These are phyloP conservation scores for Pyrenophora seminiperda DNA, from an alignment of 2,329 filamentous ascomycete species.

Conservation along the genomic window DNA sequence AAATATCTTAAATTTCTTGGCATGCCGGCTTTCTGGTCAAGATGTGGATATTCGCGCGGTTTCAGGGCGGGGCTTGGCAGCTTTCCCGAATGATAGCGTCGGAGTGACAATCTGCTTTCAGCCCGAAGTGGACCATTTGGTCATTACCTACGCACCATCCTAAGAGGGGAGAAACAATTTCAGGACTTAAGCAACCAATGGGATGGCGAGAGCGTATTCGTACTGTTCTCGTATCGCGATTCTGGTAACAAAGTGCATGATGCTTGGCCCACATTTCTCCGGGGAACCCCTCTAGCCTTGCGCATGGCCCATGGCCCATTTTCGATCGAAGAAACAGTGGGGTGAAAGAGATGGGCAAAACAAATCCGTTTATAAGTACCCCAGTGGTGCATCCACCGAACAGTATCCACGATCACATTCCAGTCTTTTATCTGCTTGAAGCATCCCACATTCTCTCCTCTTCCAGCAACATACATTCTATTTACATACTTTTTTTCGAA, in stretches of 20 bases:
- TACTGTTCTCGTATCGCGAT: background rate
- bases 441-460: constrained; percentile 26
- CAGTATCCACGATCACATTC: constrained; percentile 23
- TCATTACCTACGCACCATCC: background rate
- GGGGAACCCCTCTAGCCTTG: background rate
- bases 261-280: background rate
- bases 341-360: background rate
- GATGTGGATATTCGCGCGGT: constrained; percentile 11
- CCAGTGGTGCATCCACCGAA: constrained; percentile 3
- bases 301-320: constrained; percentile 6
- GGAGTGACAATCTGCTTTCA: constrained; percentile 11
- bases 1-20: constrained; percentile 8
- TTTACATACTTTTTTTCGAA: constrained; percentile 24
- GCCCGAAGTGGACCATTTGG: constrained; percentile 2
- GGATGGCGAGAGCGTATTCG: background rate
- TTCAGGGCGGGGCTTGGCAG: constrained; percentile 16
- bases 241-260: constrained; percentile 1
- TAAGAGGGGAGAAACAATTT: background rate
- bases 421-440: constrained; percentile 33
- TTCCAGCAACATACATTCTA: constrained; percentile 24
- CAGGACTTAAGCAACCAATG: background rate
- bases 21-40: constrained; percentile 1
- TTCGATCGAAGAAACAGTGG: background rate
- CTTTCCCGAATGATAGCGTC: constrained; percentile 6
- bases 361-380: constrained; percentile 19